Conservation (phyloP, 2,329 filamentous ascomycete species). For the Teratosphaeria gauchensis region DNA sequence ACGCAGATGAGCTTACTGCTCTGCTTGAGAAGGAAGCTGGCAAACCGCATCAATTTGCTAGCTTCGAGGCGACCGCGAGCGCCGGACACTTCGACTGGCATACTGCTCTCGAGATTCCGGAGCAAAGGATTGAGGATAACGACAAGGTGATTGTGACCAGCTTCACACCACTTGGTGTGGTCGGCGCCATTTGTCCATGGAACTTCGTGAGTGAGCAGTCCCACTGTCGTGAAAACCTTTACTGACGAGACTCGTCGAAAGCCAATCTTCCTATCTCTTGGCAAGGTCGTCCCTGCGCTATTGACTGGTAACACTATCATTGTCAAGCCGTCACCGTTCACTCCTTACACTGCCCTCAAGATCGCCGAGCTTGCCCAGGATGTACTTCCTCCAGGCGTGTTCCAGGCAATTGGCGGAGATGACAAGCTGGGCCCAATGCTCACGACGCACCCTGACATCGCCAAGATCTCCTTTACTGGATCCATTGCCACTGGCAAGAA, state of each 20-base stretch:
- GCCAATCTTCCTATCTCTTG: slow-evolving; percentile 42
- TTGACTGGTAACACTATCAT: slow-evolving; percentile 38
- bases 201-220: slow-evolving; percentile 20
- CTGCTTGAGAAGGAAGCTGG: slow-evolving; percentile 12
- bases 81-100: slow-evolving; percentile 31
- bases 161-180: slow-evolving; percentile 40
- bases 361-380: slow-evolving; percentile 48
- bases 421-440: slow-evolving; percentile 52
- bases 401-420: slow-evolving; percentile 52
- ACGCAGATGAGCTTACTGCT: slow-evolving; percentile 27
- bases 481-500: slow-evolving; percentile 52
- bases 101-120: slow-evolving; percentile 25
- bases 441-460: slow-evolving; percentile 49
- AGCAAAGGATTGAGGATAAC: slow-evolving; percentile 35
- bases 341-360: slow-evolving; percentile 51
- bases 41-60: slow-evolving; percentile 30
- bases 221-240: not conserved
- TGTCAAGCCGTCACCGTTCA: slow-evolving; percentile 39
- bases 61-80: slow-evolving; percentile 30
- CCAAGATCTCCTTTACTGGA: slow-evolving; percentile 57
- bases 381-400: slow-evolving; percentile 53
- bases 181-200: slow-evolving; percentile 36
- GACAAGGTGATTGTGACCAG: slow-evolving; percentile 39
- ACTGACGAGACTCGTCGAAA: slow-evolving; percentile 17
- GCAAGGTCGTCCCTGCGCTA: slow-evolving; percentile 49